Conservation (phyloP, 208 protist genomes). For the Herpetomonas tarakana region DNA sequence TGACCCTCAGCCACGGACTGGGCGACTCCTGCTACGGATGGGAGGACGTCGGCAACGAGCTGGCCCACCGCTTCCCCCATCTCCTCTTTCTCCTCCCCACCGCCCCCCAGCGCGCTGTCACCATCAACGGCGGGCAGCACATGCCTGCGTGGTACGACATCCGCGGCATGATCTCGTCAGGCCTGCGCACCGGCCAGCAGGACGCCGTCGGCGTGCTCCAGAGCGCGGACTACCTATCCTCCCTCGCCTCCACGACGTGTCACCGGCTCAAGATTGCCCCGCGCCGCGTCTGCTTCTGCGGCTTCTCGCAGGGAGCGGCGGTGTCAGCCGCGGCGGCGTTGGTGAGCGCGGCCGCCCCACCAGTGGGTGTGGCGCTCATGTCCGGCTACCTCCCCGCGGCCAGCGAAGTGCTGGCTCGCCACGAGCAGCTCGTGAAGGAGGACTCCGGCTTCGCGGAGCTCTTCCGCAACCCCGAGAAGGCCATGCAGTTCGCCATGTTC, state of each 20-base stretch:
- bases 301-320: slow-evolving; percentile 92
- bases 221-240: slow-evolving; percentile 57
- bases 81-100: slow-evolving; percentile 91
- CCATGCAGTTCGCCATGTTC: slow-evolving; percentile 53
- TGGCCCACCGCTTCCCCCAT: slow-evolving; percentile 64
- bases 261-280: slow-evolving; percentile 55
- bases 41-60: slow-evolving; percentile 66
- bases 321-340: slow-evolving; percentile 73
- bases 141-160: slow-evolving; percentile 95
- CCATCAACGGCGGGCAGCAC: slow-evolving; percentile 80
- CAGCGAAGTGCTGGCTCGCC: slow-evolving; percentile 40
- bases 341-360: slow-evolving; percentile 40
- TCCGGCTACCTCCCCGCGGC: slow-evolving; percentile 75
- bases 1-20: slow-evolving; percentile 91
- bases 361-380: slow-evolving; percentile 68
- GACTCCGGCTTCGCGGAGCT: background rate
- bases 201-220: slow-evolving; percentile 24
- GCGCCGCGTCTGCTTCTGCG: slow-evolving; percentile 83
- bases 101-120: slow-evolving; percentile 75
- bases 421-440: slow-evolving; percentile 20
- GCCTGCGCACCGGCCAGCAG: slow-evolving; percentile 19
- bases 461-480: slow-evolving; percentile 22
- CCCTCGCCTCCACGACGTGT: slow-evolving; percentile 45
- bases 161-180: slow-evolving; percentile 31
- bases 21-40: slow-evolving; percentile 89